Conservation (phyloP, 1,139 yeast genomes). For the Zygoascus hellenicus region DNA sequence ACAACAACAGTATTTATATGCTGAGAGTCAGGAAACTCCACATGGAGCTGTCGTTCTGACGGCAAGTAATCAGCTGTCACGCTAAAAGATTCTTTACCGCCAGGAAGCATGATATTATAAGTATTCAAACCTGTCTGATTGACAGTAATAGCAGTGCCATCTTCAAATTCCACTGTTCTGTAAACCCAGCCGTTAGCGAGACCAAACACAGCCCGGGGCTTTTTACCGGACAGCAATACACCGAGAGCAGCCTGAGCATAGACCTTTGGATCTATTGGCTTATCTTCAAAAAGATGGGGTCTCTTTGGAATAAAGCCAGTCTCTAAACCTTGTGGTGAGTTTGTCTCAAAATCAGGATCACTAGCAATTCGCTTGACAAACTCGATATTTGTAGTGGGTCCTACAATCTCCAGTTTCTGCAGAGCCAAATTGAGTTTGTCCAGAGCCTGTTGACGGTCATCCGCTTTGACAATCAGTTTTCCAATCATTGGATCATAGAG, state of each 20-base stretch:
- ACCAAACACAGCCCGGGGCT: slow-evolving; percentile 12
- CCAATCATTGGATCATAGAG: slow-evolving; percentile 36
- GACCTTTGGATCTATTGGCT: slow-evolving; percentile 24
- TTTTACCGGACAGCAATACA: slow-evolving; percentile 15
- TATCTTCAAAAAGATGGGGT: slow-evolving; percentile 22
- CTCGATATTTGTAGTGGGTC: slow-evolving; percentile 34
- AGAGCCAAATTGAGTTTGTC: slow-evolving; percentile 29
- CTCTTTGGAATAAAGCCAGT: slow-evolving; percentile 33
- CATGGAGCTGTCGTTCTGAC: slow-evolving; percentile 19
- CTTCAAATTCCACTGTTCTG: slow-evolving; percentile 14
- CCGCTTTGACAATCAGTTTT: slow-evolving; percentile 33
- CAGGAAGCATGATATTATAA: slow-evolving; percentile 15
- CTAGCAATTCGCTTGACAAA: slow-evolving; percentile 30
- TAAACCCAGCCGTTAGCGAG: slow-evolving; percentile 13
- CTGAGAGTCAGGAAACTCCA: slow-evolving; percentile 26
- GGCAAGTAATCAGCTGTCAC: slow-evolving; percentile 14
- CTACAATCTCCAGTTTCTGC: slow-evolving; percentile 32
- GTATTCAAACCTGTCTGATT: slow-evolving; percentile 15
- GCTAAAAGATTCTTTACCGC: slow-evolving; percentile 11
- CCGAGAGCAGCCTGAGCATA: slow-evolving; percentile 33
- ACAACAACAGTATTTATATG: slow-evolving; percentile 28
- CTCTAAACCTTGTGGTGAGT: slow-evolving; percentile 29
- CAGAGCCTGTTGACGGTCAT: slow-evolving; percentile 30
- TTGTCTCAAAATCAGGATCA: slow-evolving; percentile 27
- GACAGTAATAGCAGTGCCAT: slow-evolving; percentile 14